These are phyloP conservation scores for Podaxis sp. DNA, from an alignment of 768 basidiomycete genomes.

Conservation along the genomic window DNA sequence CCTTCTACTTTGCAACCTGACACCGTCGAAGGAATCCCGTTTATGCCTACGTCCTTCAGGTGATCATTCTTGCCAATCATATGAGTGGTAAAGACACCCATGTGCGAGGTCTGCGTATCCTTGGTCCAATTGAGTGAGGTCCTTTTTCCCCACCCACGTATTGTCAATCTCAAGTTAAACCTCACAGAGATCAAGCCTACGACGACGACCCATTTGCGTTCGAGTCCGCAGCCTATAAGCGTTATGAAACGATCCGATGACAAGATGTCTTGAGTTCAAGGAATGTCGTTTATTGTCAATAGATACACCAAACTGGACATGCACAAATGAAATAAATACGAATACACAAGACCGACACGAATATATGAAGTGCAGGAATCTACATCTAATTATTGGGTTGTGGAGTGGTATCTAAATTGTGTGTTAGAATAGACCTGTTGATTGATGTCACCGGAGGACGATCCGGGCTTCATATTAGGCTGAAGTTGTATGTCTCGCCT, in stretches of 20 bases:
- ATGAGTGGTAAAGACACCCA: constrained; percentile 99
- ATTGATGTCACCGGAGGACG: constrained; percentile 12
- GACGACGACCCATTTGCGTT: constrained; percentile 79
- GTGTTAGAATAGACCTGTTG: constrained; percentile 26
- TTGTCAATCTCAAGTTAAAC: constrained; percentile 4
- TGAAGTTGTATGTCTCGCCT: constrained; percentile 7
- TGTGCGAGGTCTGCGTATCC: constrained; percentile 85
- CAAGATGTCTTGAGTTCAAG: neutral
- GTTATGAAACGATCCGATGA: constrained; percentile 79
- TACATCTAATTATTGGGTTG: constrained; percentile 25
- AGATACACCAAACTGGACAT: constrained; percentile 8
- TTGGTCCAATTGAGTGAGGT: constrained; percentile 77
- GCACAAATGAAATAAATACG: constrained; percentile 8
- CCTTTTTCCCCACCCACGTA: constrained; percentile 4
- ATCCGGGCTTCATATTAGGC: constrained; percentile 4
- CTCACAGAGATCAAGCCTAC: constrained; percentile 39
- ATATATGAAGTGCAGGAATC: neutral
- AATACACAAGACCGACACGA: constrained; percentile 10
- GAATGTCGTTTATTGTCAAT: neutral
- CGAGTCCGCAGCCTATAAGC: constrained; percentile 59
- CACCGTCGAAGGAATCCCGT: constrained; percentile 69
- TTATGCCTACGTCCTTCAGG: constrained; percentile 85
- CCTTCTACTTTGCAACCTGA: constrained; percentile 3
- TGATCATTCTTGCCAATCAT: constrained; percentile 90
- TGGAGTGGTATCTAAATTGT: constrained; percentile 32